Conservation (phyloP, 2,329 filamentous ascomycete species). For the Zymoseptoria tritici region DNA sequence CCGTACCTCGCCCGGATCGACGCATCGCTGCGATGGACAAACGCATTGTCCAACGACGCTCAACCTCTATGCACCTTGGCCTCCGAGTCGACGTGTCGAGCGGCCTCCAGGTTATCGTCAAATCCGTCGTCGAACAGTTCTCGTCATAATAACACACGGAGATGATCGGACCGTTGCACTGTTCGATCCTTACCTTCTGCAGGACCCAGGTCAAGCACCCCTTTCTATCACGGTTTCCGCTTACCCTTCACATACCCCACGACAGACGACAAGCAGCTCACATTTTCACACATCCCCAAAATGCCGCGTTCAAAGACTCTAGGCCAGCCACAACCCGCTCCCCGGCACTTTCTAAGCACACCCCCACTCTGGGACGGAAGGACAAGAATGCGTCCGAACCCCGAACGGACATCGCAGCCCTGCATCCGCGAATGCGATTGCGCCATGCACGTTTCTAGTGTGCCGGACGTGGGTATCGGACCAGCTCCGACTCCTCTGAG, state of each 20-base stretch:
- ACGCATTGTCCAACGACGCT: neutral
- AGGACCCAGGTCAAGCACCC: too few species aligned
- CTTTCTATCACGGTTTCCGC: too few species aligned
- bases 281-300: neutral
- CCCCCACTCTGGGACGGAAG: neutral
- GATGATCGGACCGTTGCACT: neutral
- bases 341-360: neutral
- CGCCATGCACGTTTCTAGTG: neutral
- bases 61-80: neutral
- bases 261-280: too few species aligned
- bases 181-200: neutral
- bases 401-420: neutral
- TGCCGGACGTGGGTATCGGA: neutral
- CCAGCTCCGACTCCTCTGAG: neutral
- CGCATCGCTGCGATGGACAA: neutral
- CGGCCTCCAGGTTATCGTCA: neutral
- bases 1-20: neutral
- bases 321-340: neutral
- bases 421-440: neutral
- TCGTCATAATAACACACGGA: neutral
- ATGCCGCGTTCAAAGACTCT: neutral
- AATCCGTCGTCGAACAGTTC: neutral
- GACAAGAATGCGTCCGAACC: neutral
- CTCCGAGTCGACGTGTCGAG: neutral
- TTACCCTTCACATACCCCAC: too few species aligned